Evolutionary conservation across 306 rosid genomes (phyloP).

Genomic region (Acacia confusa): DNA sequence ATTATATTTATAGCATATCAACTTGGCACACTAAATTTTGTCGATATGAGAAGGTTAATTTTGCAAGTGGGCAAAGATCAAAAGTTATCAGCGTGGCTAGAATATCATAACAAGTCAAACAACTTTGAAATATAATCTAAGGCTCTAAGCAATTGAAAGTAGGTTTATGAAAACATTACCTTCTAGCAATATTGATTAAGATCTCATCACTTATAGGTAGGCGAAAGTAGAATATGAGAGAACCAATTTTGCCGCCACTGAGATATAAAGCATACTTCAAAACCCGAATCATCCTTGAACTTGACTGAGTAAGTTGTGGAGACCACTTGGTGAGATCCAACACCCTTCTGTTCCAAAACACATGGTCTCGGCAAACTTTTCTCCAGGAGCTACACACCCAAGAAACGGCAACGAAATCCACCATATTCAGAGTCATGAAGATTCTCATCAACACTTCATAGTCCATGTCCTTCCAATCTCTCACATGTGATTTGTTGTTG

Average conservation of each 20-base stretch:
- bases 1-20: too few relatives aligned
- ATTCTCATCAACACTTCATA: slow-evolving; percentile 18
- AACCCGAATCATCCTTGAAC: neutral
- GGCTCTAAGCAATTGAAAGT: neutral
- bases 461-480: neutral
- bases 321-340: neutral
- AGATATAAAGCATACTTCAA: slow-evolving; percentile 26
- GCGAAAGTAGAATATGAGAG: slow-evolving; percentile 24
- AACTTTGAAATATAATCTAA: neutral
- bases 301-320: neutral
- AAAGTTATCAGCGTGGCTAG: neutral
- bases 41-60: neutral
- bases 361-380: slow-evolving; percentile 1
- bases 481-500: neutral
- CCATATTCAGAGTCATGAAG: slow-evolving; percentile 21
- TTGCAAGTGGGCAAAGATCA: neutral
- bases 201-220: neutral
- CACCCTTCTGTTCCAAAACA: slow-evolving; percentile 21
- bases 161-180: slow-evolving; percentile 23
- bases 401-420: slow-evolving; percentile 25
- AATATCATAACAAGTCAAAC: neutral
- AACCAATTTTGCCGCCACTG: slow-evolving; percentile 20
- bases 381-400: slow-evolving; percentile 28
- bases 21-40: neutral
- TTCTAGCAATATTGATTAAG: slow-evolving; percentile 11